Conservation (phyloP, 2,329 filamentous ascomycete species). For the Colletotrichum phormii region DNA sequence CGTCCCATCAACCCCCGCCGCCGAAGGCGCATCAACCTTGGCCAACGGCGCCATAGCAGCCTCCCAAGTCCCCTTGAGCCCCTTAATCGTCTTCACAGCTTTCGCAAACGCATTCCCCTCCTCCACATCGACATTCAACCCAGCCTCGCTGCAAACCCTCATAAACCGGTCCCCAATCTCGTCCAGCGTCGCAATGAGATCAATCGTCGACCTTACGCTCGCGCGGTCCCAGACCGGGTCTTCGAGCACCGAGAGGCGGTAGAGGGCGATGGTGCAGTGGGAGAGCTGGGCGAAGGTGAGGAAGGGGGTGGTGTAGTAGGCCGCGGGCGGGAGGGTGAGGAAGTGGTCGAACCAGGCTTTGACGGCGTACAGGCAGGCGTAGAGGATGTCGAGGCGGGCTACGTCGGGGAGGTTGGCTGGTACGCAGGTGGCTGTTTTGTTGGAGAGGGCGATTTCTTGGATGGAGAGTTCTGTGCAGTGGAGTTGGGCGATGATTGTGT, state of each 20-base stretch:
- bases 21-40: background rate
- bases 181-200: conserved; percentile 46
- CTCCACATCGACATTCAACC: conserved; percentile 35
- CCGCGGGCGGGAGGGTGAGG: conserved; percentile 43
- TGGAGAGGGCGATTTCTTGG: conserved; percentile 46
- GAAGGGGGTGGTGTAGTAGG: conserved; percentile 49
- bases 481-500: conserved; percentile 48
- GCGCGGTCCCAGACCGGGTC: conserved; percentile 53
- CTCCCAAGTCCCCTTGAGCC: conserved; percentile 50
- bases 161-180: conserved; percentile 38
- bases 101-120: conserved; percentile 48
- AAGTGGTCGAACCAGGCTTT: conserved; percentile 46
- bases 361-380: conserved; percentile 43
- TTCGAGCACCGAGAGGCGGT: conserved; percentile 47
- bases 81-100: conserved; percentile 50
- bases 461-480: conserved; percentile 51
- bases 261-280: conserved; percentile 47
- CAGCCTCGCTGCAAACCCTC: conserved; percentile 12
- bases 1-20: background rate
- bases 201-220: conserved; percentile 45
- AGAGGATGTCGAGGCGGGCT: conserved; percentile 43
- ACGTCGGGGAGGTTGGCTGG: conserved; percentile 39
- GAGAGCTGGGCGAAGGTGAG: conserved; percentile 48
- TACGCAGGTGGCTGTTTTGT: conserved; percentile 13
- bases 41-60: conserved; percentile 42